Percentiles rank a stretch among this genome's conserved stretches.
These are phyloP conservation scores for Boletus bicolor DNA, from an alignment of 768 basidiomycete species.

Conservation along the genomic window DNA sequence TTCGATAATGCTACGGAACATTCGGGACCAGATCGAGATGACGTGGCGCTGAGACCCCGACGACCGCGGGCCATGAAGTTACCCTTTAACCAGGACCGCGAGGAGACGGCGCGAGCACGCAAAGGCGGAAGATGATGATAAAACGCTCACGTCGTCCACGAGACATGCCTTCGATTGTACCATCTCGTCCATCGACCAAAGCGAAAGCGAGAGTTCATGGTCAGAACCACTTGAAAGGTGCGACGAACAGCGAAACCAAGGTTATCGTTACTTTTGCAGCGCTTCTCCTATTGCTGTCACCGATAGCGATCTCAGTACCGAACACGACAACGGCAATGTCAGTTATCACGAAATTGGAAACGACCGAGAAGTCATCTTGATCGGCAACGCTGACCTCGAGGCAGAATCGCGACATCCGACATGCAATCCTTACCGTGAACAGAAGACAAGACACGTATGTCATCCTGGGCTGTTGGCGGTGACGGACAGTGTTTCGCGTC, in stretches of 20 bases:
- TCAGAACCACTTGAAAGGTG: neutral
- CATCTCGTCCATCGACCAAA: neutral
- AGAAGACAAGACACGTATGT: neutral
- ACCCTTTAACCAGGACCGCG: neutral
- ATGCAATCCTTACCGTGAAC: neutral
- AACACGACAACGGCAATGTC: neutral
- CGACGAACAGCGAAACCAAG: neutral
- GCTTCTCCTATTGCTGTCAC: neutral
- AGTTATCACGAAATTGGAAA: neutral
- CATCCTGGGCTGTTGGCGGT: neutral
- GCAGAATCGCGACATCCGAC: constrained; percentile 1
- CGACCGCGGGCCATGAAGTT: neutral
- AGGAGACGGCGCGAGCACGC: too few relatives aligned
- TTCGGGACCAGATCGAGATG: neutral
- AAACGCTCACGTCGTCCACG: neutral
- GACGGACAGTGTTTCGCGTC: neutral
- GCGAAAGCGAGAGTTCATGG: neutral
- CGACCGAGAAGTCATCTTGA: neutral
- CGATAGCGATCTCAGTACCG: neutral
- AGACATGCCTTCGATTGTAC: neutral
- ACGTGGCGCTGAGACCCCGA: neutral
- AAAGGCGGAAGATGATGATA: neutral
- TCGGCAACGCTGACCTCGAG: neutral
- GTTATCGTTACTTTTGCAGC: neutral
- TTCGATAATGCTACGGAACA: neutral